Evolutionary conservation across 139 green algal genomes (phyloP).

Genomic region (Chlamydomonas asymmetrica): DNA sequence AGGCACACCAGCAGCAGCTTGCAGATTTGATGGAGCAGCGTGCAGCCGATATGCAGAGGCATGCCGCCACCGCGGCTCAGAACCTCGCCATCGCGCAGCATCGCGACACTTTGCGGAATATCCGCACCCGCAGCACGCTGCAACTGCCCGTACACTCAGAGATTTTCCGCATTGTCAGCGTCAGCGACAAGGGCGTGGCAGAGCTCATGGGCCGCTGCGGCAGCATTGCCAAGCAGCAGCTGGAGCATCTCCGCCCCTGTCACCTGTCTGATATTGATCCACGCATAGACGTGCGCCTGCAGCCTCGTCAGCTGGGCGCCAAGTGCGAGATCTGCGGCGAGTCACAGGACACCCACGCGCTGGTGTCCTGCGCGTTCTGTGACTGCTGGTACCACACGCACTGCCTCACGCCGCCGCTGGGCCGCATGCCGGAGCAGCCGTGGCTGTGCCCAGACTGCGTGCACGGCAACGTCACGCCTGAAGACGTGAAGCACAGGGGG

Average conservation of each 20-base stretch:
- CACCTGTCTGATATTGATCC: background rate
- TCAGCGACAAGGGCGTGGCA: background rate
- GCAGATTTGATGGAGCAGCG: too few species aligned
- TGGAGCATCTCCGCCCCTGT: background rate
- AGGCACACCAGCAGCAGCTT: too few species aligned
- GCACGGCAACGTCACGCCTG: too few species aligned
- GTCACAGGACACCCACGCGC: slow-evolving; percentile 31
- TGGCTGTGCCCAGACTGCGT: slow-evolving; percentile 62
- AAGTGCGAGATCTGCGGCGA: slow-evolving; percentile 53
- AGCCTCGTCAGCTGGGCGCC: background rate
- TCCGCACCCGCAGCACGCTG: background rate
- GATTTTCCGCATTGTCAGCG: background rate
- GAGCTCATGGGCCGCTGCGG: background rate
- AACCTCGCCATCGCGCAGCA: too few species aligned
- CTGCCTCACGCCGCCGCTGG: slow-evolving; percentile 57
- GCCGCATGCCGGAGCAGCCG: slow-evolving; percentile 53
- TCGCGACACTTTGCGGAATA: background rate
- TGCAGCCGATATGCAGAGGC: too few species aligned
- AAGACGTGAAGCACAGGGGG: background rate
- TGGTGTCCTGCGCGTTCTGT: slow-evolving; percentile 76
- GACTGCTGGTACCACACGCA: slow-evolving; percentile 59
- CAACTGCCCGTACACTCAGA: background rate
- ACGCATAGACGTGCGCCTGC: background rate
- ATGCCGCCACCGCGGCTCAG: too few species aligned
- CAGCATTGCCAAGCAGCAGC: background rate